Conservation (phyloP, 139 green algal species). For the Picochlorum sp. region DNA sequence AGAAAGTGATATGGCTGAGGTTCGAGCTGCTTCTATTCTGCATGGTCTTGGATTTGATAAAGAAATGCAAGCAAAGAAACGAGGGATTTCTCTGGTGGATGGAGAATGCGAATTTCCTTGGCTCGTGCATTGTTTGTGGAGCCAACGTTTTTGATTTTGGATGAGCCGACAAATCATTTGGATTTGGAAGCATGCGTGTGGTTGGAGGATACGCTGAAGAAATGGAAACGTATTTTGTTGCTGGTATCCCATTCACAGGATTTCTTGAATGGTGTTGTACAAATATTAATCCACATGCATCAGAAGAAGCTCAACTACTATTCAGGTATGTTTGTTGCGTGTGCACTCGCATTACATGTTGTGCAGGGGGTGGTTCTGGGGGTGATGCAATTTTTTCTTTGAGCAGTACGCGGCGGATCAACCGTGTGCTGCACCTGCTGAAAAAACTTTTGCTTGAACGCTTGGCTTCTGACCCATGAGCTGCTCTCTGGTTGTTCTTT, state of each 20-base stretch:
- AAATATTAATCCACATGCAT: slow-evolving; percentile 92
- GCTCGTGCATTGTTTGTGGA: slow-evolving; percentile 86
- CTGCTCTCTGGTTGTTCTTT: background rate
- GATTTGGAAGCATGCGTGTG: slow-evolving; percentile 85
- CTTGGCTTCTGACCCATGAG: slow-evolving; percentile 28
- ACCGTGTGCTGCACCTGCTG: slow-evolving; percentile 13
- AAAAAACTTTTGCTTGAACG: slow-evolving; percentile 32
- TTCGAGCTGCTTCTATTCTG: slow-evolving; percentile 74
- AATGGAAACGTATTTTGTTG: slow-evolving; percentile 86
- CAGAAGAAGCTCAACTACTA: slow-evolving; percentile 89
- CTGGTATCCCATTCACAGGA: slow-evolving; percentile 89
- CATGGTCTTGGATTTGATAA: slow-evolving; percentile 90
- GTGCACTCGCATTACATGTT: background rate
- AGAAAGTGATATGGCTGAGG: slow-evolving; percentile 69
- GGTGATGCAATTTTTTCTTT: slow-evolving; percentile 21
- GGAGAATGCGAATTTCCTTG: slow-evolving; percentile 93
- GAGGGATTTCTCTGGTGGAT: slow-evolving; percentile 88
- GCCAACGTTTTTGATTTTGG: slow-evolving; percentile 83
- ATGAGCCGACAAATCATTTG: slow-evolving; percentile 61
- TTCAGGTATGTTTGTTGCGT: slow-evolving; percentile 44
- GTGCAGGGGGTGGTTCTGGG: background rate
- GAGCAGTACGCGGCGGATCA: slow-evolving; percentile 21
- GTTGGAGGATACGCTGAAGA: slow-evolving; percentile 89
- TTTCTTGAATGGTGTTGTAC: slow-evolving; percentile 98
- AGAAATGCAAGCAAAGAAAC: slow-evolving; percentile 76